Base-by-base conservation (phyloP, 129 eudicot species). In the Flaveria linearis region DNA sequence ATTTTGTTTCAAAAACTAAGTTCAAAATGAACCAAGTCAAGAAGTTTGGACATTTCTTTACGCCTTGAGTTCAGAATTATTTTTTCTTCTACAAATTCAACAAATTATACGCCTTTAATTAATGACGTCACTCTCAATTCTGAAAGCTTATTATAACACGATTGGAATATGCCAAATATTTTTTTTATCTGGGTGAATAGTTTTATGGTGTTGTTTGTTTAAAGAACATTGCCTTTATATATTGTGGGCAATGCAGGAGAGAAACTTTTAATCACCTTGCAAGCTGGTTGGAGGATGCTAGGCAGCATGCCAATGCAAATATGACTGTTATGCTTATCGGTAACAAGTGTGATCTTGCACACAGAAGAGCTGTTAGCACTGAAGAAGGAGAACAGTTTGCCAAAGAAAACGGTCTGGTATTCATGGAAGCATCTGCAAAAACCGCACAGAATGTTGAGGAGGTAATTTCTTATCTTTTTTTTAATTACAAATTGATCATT, bases 311-410 rank as follows among this genome's bases (percentile, higher is more conserved):
- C 47, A 92, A 88, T 70, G 88, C 92, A 12, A 90, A 92, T 81
- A 92, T 92, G 98, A 90, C 98, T 3, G 89, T 92, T 47, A 90
- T 92, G 98, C 91, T 92, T 30, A 84, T 92, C 23, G 98, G 98
- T 49, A 92, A 92, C 78, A 92, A 90, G 78, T 61, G 87, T 72
- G 98, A 92, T 85, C 90, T 92, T 50, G 86, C 96, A 69, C 96
- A 92, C 57, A 86, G 94, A 83, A 80, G 98, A 81, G 96, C 98
- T 56, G 96, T 92, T 43, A 92, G 98, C 86, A 88, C 88, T 0
- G 98, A 92, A 83, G 98, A 92, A 85, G 98, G 98, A 2, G 94
- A 93, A 74, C 96, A 93, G 28, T 93, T 93, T 81, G 98, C 98
- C 1, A 93, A 82, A 83, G 98, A 93, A 79, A 80, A 93, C 55